phyloP scores from a whole-genome alignment of 2,329 filamentous ascomycete genomes.

The Colletotrichum australisinense region DNA sequence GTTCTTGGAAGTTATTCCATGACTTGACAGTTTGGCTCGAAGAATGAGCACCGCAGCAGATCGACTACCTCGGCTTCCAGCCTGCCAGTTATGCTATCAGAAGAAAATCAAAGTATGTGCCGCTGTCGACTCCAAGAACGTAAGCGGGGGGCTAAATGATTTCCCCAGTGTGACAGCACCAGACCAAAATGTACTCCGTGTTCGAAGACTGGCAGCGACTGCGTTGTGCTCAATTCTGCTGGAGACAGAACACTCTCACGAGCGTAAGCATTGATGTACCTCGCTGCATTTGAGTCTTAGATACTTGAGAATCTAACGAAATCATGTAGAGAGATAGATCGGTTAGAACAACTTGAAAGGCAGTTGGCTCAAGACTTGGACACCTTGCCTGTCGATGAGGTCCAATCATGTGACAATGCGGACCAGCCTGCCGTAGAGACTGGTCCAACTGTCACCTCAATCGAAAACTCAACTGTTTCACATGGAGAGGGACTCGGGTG shows the following conservation, averaged over 20 bases:
- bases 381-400: too few relatives aligned
- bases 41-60: conserved; percentile 7
- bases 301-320: too few relatives aligned
- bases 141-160: not conserved
- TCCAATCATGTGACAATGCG: too few relatives aligned
- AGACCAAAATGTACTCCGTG: conserved; percentile 45
- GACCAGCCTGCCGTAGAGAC: too few relatives aligned
- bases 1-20: not conserved
- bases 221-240: conserved; percentile 42
- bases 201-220: conserved; percentile 40
- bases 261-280: conserved; percentile 11
- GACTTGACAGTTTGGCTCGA: not conserved
- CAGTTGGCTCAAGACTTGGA: too few relatives aligned
- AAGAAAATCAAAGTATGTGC: conserved; percentile 33
- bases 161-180: conserved; percentile 42
- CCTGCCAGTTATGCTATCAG: conserved; percentile 30
- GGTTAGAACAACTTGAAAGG: too few relatives aligned
- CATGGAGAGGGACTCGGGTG: too few relatives aligned
- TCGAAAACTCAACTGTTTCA: too few relatives aligned
- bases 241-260: conserved; percentile 40
- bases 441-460: too few relatives aligned
- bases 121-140: too few relatives aligned
- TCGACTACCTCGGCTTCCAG: conserved; percentile 24
- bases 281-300: too few relatives aligned
- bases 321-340: too few relatives aligned